Evolutionary conservation across 108 stramenopile genomes (phyloP), one percentile per base, ranked within the genome.

Genomic region (Thalassiosira profunda): DNA sequence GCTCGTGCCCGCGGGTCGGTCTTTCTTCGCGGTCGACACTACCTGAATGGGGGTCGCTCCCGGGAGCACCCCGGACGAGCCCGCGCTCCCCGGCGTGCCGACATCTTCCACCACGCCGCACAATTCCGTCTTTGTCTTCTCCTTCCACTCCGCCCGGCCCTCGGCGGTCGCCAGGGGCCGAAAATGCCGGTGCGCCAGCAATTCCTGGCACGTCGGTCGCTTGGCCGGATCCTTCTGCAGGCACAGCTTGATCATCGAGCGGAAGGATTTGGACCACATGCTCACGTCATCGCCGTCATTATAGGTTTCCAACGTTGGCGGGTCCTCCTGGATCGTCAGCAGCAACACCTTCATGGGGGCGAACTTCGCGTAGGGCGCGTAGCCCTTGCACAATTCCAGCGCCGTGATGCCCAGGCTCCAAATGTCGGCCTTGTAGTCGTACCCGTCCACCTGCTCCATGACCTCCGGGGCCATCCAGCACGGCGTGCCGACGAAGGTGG

Each of bases 351-450:
- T 98, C 98, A 98, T 98, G 14, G 98, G 97, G 1, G 96, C 93
- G 49, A 86, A 93, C 51, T 93, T 83, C 36, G 98, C 98, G 70
- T 99, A 99, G 0, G 99, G 99, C 5, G 99, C 98, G 58, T 88
- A 94, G 20, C 99, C 99, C 74, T 97, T 98, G 38, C 98, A 98
- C 18, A 99, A 85, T 84, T 99, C 99, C 46, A 99, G 65, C 1
- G 98, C 98, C 0, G 99, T 99, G 57, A 99, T 99, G 0, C 99
- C 99, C 41, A 98, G 69, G 67, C 86, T 85, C 99, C 99, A 99
- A 58, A 99, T 93, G 68, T 99, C 99, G 12, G 98, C 99, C 59
- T 93, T 91, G 45, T 91, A 91, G 68, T 99, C 95, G 73, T 99
- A 99, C 7, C 97, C 97, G 55, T 96, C 90, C 3, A 96, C 69